These are phyloP conservation scores for Fusarium beomiforme DNA, from an alignment of 2,329 filamentous ascomycete genomes.

Conservation along the genomic window DNA sequence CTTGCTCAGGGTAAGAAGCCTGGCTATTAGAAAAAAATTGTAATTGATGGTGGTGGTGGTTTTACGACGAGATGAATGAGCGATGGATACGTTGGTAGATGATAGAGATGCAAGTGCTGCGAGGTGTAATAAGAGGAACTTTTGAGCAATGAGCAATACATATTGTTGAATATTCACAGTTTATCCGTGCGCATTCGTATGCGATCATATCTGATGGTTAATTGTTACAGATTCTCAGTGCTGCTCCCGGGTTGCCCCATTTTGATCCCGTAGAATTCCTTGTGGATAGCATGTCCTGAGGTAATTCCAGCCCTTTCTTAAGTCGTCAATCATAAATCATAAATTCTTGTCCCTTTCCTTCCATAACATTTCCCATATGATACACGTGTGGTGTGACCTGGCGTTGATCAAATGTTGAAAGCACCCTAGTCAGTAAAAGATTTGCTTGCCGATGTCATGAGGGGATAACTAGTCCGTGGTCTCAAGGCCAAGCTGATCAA, in stretches of 20 bases:
- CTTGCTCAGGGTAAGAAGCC: constrained; percentile 49
- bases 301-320: neutral
- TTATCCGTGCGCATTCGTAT: neutral
- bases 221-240: constrained; percentile 1
- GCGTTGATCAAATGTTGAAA: neutral
- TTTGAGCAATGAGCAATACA: neutral
- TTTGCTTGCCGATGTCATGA: constrained; percentile 40
- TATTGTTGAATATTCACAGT: neutral
- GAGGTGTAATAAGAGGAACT: constrained; percentile 15
- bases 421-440: constrained; percentile 25
- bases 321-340: constrained; percentile 2
- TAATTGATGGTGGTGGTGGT: neutral
- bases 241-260: neutral
- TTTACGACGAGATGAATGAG: constrained; percentile 36
- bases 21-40: constrained; percentile 34
- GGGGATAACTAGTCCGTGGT: constrained; percentile 43
- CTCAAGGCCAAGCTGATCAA: constrained; percentile 36
- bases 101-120: constrained; percentile 32
- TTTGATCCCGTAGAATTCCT: neutral
- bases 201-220: neutral
- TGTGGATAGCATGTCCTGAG: constrained; percentile 4
- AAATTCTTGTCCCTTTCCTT: neutral
- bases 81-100: constrained; percentile 23
- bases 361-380: neutral
- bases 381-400: neutral